Percentiles rank a stretch among this genome's conserved stretches.
Conservation (phyloP, 768 basidiomycete genomes). For the Sutorius australiensis region DNA sequence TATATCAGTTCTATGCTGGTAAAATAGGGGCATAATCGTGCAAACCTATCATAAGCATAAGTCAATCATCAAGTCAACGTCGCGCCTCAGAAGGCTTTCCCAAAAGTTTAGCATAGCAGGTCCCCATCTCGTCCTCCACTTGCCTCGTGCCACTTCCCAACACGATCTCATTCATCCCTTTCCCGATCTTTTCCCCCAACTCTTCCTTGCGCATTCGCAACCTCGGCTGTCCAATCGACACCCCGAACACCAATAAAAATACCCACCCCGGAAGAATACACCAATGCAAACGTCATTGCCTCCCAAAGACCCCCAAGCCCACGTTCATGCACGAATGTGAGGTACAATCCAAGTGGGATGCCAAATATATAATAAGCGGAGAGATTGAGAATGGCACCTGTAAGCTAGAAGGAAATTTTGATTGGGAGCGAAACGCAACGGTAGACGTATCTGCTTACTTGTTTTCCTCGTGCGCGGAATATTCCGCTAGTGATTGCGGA, state of each 20-base stretch:
- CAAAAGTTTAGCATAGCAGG: too few species aligned
- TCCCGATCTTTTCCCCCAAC: conserved; percentile 38
- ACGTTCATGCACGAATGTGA: conserved; percentile 58
- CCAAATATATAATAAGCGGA: conserved; percentile 80
- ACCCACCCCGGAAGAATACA: conserved; percentile 58
- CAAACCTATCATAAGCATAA: background rate
- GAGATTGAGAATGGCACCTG: conserved; percentile 60
- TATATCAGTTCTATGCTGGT: too few species aligned
- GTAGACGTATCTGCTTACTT: conserved; percentile 35
- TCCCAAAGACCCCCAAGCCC: conserved; percentile 80
- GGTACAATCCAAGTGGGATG: conserved; percentile 77
- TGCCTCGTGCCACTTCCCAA: background rate
- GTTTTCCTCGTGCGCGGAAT: conserved; percentile 79
- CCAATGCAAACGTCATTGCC: conserved; percentile 67
- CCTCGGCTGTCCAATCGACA: conserved; percentile 71
- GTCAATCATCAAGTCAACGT: background rate
- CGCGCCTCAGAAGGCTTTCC: background rate
- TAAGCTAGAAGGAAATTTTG: conserved; percentile 38
- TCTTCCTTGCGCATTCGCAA: conserved; percentile 13
- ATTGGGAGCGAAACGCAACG: background rate
- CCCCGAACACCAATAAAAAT: conserved; percentile 45
- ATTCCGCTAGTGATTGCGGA: conserved; percentile 69
- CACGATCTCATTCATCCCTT: background rate
- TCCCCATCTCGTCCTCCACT: background rate
- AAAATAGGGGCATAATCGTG: background rate